These are phyloP conservation scores for Fusarium xylarioides DNA, from an alignment of 2,329 filamentous ascomycete genomes.

Conservation along the genomic window DNA sequence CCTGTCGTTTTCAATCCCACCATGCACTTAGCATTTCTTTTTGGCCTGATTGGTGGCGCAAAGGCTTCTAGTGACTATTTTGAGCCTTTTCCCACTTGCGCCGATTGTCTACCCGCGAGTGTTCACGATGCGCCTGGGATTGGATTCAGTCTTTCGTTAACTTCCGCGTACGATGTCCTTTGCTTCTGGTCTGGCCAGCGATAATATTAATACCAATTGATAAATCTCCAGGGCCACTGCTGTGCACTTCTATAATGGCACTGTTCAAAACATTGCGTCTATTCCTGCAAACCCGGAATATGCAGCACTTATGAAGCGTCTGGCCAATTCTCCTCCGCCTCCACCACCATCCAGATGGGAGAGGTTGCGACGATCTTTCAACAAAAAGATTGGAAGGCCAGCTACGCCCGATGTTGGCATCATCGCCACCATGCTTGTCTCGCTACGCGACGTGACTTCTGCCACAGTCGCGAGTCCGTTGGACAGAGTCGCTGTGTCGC, in stretches of 20 bases:
- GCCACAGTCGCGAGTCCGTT: neutral
- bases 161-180: neutral
- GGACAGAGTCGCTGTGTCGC: neutral
- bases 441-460: neutral
- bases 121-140: neutral
- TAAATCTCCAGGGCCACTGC: neutral
- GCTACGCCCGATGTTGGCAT: neutral
- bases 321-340: neutral
- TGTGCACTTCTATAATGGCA: neutral
- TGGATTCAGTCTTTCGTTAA: neutral
- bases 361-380: neutral
- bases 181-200: neutral
- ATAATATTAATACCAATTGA: too few relatives aligned
- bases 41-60: neutral
- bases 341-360: neutral
- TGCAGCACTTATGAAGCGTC: slow-evolving; percentile 2
- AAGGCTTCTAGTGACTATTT: neutral
- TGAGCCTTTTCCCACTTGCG: neutral
- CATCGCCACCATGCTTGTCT: neutral
- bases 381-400: slow-evolving; percentile 15
- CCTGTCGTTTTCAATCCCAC: rapidly evolving
- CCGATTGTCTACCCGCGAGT: neutral
- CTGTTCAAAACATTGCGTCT: neutral
- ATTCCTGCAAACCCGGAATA: neutral
- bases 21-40: neutral